Base-by-base conservation (phyloP, 371 early-diverging fungal species). In the Lichtheimia hyalospora region DNA sequence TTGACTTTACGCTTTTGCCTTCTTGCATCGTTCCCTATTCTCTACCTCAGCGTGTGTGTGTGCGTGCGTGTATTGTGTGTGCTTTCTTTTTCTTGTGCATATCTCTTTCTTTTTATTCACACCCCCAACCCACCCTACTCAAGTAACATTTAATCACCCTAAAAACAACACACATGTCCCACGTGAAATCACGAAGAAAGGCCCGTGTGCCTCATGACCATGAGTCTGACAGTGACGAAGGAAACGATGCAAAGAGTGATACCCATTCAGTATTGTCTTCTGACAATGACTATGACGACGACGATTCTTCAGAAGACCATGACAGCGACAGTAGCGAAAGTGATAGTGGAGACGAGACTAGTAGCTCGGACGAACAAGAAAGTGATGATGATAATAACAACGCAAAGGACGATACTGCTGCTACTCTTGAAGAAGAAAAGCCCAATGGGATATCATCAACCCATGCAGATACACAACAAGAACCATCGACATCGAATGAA, bases 221-320 rank as follows among this genome's bases (percentile, higher is more conserved):
- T 46, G 46, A 46, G 18, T 46, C 46, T 18, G 21, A 46, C 46
- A 46, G 46, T 46, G 46, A 46, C 13, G 46, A 46, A n/a, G 46
- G 21, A 21, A 10, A 7, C 21, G 46, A 46, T n/a, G 46, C 21
- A 2, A 12, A 16, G 0, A 46, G 34, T 34, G 34, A n/a, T 16
- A 18, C 46, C n/a, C 5, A 46, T 46, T 21, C n/a, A 46, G 46
- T 5, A 5, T 7, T 46, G n/a, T 14, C 46, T 14, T 46, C 46
- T 46, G 46, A 46, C 46, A 7, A 46, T 2, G n/a, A 46, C 46
- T n/a, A 46, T 46, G 46, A 46, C 7, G 6, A n/a, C 46, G 46
- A 16, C 46, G n/a, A n/a, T n/a, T 34, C 34, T 5, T 34, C 10
- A 34, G 46, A 46, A 5, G 46, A 46, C 46, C 2, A 12, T 8